Conservation (phyloP, 495 filamentous ascomycete species). For the Daldinia bambusicola region DNA sequence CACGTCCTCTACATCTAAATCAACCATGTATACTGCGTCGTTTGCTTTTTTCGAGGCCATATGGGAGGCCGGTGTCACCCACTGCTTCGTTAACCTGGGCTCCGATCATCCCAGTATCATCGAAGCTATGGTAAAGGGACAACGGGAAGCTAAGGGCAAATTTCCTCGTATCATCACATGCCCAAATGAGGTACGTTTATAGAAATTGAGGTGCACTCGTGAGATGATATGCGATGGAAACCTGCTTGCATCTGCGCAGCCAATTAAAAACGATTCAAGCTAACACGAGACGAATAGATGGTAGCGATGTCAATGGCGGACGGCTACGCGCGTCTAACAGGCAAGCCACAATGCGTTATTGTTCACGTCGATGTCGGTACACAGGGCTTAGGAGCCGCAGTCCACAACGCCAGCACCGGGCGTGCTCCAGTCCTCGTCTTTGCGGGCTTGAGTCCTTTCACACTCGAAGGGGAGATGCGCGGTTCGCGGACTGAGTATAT, state of each 20-base stretch:
- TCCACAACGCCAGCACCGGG: constrained; percentile 90
- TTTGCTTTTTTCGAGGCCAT: constrained; percentile 95
- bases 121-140: constrained; percentile 94
- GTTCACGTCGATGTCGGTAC: constrained; percentile 98
- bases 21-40: constrained; percentile 60
- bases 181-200: constrained; percentile 77
- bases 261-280: not conserved
- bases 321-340: constrained; percentile 88
- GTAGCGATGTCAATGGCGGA: constrained; percentile 97
- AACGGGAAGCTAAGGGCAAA: constrained; percentile 67
- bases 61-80: constrained; percentile 88
- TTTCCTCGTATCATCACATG: constrained; percentile 94
- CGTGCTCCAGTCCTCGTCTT: constrained; percentile 91
- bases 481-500: constrained; percentile 94
- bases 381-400: constrained; percentile 85
- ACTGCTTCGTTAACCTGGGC: constrained; percentile 94
- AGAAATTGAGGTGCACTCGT: not conserved
- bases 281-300: constrained; percentile 68
- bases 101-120: constrained; percentile 94
- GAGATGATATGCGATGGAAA: not conserved
- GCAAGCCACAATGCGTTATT: constrained; percentile 89
- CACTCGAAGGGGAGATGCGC: constrained; percentile 88
- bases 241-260: constrained; percentile 1
- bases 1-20: constrained; percentile 17
- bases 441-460: constrained; percentile 89